These are phyloP conservation scores for Bryoglossum gracile DNA, from an alignment of 495 filamentous ascomycete species.

Conservation along the genomic window DNA sequence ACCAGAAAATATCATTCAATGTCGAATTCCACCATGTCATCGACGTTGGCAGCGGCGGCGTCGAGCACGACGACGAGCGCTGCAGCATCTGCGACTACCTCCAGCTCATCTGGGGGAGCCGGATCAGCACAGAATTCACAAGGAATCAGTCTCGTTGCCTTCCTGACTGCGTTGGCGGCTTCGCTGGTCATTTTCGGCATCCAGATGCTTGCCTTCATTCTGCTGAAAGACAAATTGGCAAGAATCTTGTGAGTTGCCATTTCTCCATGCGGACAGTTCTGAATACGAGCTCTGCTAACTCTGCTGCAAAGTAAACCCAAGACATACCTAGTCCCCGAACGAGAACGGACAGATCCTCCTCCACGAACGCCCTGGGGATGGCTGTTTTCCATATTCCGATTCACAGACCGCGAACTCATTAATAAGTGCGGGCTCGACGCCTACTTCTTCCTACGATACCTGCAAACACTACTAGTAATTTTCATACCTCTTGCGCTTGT, in stretches of 20 bases:
- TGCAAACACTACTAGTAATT: slow-evolving; percentile 88
- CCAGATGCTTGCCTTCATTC: slow-evolving; percentile 67
- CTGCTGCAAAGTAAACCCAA: slow-evolving; percentile 58
- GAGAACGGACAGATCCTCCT: slow-evolving; percentile 68
- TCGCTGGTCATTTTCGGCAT: slow-evolving; percentile 70
- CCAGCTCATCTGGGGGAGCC: neutral
- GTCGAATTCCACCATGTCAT: neutral
- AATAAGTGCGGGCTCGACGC: slow-evolving; percentile 93
- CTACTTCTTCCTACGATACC: slow-evolving; percentile 94
- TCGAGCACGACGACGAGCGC: slow-evolving; percentile 2
- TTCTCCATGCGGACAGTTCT: neutral
- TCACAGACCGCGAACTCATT: slow-evolving; percentile 80
- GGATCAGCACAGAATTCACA: slow-evolving; percentile 30
- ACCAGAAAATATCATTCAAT: too few relatives aligned
- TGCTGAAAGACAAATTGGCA: slow-evolving; percentile 69
- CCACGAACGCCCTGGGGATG: slow-evolving; percentile 63
- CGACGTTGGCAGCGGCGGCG: neutral
- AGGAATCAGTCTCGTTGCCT: slow-evolving; percentile 54
- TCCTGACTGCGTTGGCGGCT: slow-evolving; percentile 67
- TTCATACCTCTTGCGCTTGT: slow-evolving; percentile 74
- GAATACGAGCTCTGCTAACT: slow-evolving; percentile 20
- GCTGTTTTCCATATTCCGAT: slow-evolving; percentile 64
- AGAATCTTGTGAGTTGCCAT: slow-evolving; percentile 75
- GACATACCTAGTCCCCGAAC: slow-evolving; percentile 85
- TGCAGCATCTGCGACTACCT: slow-evolving; percentile 5